These are phyloP conservation scores for Blastobotrys indianensis DNA, from an alignment of 1,139 yeast species.

Conservation along the genomic window DNA sequence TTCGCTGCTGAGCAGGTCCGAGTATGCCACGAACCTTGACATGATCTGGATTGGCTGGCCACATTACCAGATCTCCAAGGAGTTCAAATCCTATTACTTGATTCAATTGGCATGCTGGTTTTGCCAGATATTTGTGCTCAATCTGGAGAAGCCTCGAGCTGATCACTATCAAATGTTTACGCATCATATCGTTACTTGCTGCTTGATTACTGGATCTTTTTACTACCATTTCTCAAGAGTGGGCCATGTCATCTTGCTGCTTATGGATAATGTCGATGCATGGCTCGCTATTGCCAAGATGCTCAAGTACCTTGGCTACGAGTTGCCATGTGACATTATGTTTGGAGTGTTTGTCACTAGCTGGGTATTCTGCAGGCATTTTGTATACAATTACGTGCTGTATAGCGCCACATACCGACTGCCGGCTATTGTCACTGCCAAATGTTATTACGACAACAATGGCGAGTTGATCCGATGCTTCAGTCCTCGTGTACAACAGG, in stretches of 20 bases:
- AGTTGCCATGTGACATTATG: conserved; percentile 56
- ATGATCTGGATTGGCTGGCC: conserved; percentile 74
- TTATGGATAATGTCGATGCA: conserved; percentile 83
- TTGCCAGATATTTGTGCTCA: conserved; percentile 70
- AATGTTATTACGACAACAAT: conserved; percentile 25
- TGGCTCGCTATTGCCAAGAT: conserved; percentile 68
- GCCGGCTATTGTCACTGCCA: conserved; percentile 23
- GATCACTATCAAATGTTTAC: conserved; percentile 83
- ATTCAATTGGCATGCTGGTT: conserved; percentile 72
- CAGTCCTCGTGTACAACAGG: conserved; percentile 45
- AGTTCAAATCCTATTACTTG: conserved; percentile 67
- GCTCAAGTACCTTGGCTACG: conserved; percentile 64
- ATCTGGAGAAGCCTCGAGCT: conserved; percentile 72
- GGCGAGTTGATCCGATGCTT: conserved; percentile 46
- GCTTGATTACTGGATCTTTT: conserved; percentile 66
- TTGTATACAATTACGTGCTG: conserved; percentile 61
- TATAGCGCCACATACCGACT: conserved; percentile 35
- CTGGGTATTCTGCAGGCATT: conserved; percentile 74
- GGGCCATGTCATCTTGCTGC: conserved; percentile 69
- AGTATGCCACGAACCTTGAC: conserved; percentile 55
- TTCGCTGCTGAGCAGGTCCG: conserved; percentile 50
- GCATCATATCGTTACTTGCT: conserved; percentile 78
- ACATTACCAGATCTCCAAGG: conserved; percentile 40
- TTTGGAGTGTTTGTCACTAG: conserved; percentile 60
- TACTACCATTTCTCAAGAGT: conserved; percentile 64